Percentiles rank a stretch among this genome's conserved stretches.
These are phyloP conservation scores for Meyerozyma athensensis DNA, from an alignment of 1,139 yeast species.

Conservation along the genomic window DNA sequence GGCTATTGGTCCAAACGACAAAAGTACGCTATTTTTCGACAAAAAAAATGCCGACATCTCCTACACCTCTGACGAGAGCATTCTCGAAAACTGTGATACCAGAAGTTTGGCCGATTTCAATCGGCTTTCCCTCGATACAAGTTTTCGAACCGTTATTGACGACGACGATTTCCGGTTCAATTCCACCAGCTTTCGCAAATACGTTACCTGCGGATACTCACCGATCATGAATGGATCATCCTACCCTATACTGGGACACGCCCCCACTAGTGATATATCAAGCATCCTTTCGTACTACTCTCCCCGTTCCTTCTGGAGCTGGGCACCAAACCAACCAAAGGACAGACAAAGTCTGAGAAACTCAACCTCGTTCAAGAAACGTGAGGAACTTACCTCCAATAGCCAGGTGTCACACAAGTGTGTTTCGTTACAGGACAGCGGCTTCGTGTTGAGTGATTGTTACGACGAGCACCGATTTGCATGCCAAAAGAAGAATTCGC, in stretches of 20 bases:
- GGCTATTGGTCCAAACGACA: neutral
- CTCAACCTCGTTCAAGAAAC: neutral
- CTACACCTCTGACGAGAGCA: neutral
- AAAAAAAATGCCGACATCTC: neutral
- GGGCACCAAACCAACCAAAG: constrained; percentile 59
- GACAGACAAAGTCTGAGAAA: neutral
- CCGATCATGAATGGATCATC: constrained; percentile 48
- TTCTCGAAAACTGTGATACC: neutral
- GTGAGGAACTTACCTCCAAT: neutral
- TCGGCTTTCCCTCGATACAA: constrained; percentile 14
- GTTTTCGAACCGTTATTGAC: constrained; percentile 41
- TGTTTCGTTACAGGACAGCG: constrained; percentile 45
- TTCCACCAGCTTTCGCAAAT: constrained; percentile 24
- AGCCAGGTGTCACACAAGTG: constrained; percentile 50
- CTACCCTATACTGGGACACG: constrained; percentile 17
- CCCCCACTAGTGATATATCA: constrained; percentile 6
- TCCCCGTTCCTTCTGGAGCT: constrained; percentile 57
- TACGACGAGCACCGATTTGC: constrained; percentile 47
- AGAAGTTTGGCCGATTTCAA: neutral
- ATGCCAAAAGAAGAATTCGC: constrained; percentile 44
- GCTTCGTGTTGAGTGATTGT: constrained; percentile 66
- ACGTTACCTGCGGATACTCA: constrained; percentile 52
- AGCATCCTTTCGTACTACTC: constrained; percentile 19
- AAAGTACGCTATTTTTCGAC: neutral
- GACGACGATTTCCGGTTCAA: constrained; percentile 26